Percentiles rank a stretch among this genome's conserved stretches.
Conservation (phyloP, 2,329 filamentous ascomycete genomes). For the Hypoxylon sp. region DNA sequence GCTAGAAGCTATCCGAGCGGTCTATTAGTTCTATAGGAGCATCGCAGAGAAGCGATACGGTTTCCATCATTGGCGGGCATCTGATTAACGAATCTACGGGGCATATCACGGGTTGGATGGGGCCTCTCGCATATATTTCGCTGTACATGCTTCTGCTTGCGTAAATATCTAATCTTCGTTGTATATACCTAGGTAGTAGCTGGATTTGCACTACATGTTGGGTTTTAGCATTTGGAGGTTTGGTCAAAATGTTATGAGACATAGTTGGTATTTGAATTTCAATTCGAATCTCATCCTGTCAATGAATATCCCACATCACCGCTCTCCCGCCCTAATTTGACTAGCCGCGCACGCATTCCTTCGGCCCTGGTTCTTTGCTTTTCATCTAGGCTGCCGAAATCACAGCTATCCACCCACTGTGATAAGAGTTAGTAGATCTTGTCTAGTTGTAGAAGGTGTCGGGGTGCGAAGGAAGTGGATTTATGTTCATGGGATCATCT, state of each 20-base stretch:
- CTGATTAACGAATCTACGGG: slow-evolving; percentile 14
- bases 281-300: slow-evolving; percentile 60
- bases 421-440: slow-evolving; percentile 22
- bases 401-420: slow-evolving; percentile 71
- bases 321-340: slow-evolving; percentile 72
- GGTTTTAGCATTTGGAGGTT: slow-evolving; percentile 13
- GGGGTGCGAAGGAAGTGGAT: not conserved
- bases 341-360: slow-evolving; percentile 74
- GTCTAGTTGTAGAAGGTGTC: slow-evolving; percentile 9
- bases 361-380: slow-evolving; percentile 66
- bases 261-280: not conserved
- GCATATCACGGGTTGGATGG: slow-evolving; percentile 22
- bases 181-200: slow-evolving; percentile 46
- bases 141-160: slow-evolving; percentile 38
- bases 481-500: not conserved
- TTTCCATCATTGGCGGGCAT: slow-evolving; percentile 3
- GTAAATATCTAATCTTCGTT: slow-evolving; percentile 39
- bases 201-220: slow-evolving; percentile 16
- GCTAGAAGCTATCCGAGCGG: slow-evolving; percentile 36
- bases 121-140: slow-evolving; percentile 29
- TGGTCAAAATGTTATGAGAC: slow-evolving; percentile 18
- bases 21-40: not conserved
- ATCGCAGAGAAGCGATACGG: not conserved
- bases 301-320: slow-evolving; percentile 76
- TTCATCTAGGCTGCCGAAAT: slow-evolving; percentile 66